phyloP scores from a whole-genome alignment of 805 yeast species.

The Monosporozyma aerobia region DNA sequence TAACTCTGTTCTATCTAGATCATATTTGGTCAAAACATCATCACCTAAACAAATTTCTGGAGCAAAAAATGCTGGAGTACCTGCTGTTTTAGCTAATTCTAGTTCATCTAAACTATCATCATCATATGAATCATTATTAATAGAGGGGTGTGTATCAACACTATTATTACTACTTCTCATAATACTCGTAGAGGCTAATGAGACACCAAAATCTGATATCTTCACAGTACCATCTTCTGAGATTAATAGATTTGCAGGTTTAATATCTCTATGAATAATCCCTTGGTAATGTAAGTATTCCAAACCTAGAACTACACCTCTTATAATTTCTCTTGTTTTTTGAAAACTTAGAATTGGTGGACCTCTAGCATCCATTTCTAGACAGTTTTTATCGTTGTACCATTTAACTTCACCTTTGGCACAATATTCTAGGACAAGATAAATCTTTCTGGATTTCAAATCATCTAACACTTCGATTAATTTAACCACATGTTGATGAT shows the following conservation, averaged over 20 bases:
- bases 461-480: slow-evolving; percentile 86
- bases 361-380: slow-evolving; percentile 34
- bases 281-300: slow-evolving; percentile 90
- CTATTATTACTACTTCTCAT: slow-evolving; percentile 10
- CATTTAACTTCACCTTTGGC: slow-evolving; percentile 89
- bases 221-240: slow-evolving; percentile 67
- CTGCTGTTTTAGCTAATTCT: slow-evolving; percentile 93
- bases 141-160: slow-evolving; percentile 5
- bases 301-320: slow-evolving; percentile 80
- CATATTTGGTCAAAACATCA: slow-evolving; percentile 21
- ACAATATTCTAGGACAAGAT: slow-evolving; percentile 80
- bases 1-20: slow-evolving; percentile 16
- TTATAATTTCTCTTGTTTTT: slow-evolving; percentile 59
- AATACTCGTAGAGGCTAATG: slow-evolving; percentile 37
- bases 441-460: slow-evolving; percentile 70
- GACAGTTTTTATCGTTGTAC: slow-evolving; percentile 38
- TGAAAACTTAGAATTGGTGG: slow-evolving; percentile 63
- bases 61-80: slow-evolving; percentile 95
- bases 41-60: slow-evolving; percentile 77
- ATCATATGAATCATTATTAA: not conserved
- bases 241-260: slow-evolving; percentile 84
- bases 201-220: slow-evolving; percentile 92
- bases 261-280: slow-evolving; percentile 88
- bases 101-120: slow-evolving; percentile 40
- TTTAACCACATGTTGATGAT: slow-evolving; percentile 85